Base-by-base conservation (phyloP, 2,329 filamentous ascomycete species). In the Cytospora piceicola region DNA sequence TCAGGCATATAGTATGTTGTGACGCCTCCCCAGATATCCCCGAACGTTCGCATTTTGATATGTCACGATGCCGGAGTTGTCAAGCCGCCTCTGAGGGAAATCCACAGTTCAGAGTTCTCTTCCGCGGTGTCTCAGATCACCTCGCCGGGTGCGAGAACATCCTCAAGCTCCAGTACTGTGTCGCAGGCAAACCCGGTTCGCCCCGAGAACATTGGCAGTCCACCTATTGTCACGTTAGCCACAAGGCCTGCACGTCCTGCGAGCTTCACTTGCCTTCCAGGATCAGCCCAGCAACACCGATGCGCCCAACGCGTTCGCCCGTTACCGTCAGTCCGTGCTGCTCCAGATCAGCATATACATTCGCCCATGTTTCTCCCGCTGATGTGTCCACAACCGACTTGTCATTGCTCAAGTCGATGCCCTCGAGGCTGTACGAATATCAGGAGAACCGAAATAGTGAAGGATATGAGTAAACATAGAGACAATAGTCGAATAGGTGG, bases 11-110 rank as follows among this genome's bases (percentile, higher is more conserved):
- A 70, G 51, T 68, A 70, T 2, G 65, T 68, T 2, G 65, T 68
- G 17, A 63, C 61, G 2, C 61, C 61, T 3, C 53, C 54, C 54
- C 54, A 63, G 56, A 70, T 73, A 4, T 67, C 14, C 3, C 71
- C 68, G 12, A 73, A 66, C 24, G 70, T 56, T 71, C 68, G 4
- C 68, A 4, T 68, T 59, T 71, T 59, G 11, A 63, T 42, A 51
- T 4, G 61, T 63, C 30, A 53, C 6, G 53, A 72, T 63, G 14
- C 79, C 81, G 30, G 80, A 81, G 68, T 80, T 83, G 54, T 76
- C n/a, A 76, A 74, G 24, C 81, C 81, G n/a, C 79, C 79, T 36
- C 77, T 76, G 6, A 82, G 73, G 2, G 81, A 80, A 71, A 75
- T 77, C 70, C 73, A 84, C 0, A 85, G 75, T 56, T 84, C 80